Percentiles rank a stretch among this genome's conserved stretches.
phyloP scores from a whole-genome alignment of 768 basidiomycete species.

The Boletus huronensis region DNA sequence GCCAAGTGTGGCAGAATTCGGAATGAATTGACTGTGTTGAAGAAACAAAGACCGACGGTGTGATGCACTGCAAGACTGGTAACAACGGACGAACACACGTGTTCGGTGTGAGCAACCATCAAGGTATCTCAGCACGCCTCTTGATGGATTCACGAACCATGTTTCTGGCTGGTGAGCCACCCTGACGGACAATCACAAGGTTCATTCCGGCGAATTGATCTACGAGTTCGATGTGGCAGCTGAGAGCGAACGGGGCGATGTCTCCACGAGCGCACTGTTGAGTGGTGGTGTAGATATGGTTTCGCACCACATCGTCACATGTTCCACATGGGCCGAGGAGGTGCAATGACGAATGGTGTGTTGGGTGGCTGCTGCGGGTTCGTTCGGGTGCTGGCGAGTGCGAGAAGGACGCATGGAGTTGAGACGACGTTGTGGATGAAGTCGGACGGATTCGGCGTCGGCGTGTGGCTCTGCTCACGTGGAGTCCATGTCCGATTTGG shows the following conservation, averaged over 20 bases:
- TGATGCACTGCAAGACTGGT: background rate
- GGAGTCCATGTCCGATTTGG: background rate
- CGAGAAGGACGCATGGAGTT: background rate
- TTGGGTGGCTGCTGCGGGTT: background rate
- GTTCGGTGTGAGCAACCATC: background rate
- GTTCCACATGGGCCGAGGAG: background rate
- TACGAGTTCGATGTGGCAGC: conserved; percentile 7
- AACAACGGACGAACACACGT: background rate
- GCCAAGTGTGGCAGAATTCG: background rate
- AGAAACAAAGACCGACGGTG: background rate
- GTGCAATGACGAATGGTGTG: no score
- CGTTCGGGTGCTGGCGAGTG: background rate
- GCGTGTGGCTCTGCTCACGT: background rate
- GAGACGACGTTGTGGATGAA: background rate
- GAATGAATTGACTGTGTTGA: background rate
- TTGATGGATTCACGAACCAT: background rate
- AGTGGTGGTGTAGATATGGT: background rate
- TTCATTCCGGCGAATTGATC: background rate
- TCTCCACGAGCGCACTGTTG: no score
- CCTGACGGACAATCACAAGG: conserved; percentile 1
- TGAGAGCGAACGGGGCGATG: background rate
- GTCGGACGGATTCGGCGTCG: background rate
- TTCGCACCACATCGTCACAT: background rate
- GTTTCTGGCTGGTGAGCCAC: background rate
- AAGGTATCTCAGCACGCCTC: background rate